Conservation (phyloP, 1,284 basidiomycete genomes). For the Cryptococcus sp. region DNA sequence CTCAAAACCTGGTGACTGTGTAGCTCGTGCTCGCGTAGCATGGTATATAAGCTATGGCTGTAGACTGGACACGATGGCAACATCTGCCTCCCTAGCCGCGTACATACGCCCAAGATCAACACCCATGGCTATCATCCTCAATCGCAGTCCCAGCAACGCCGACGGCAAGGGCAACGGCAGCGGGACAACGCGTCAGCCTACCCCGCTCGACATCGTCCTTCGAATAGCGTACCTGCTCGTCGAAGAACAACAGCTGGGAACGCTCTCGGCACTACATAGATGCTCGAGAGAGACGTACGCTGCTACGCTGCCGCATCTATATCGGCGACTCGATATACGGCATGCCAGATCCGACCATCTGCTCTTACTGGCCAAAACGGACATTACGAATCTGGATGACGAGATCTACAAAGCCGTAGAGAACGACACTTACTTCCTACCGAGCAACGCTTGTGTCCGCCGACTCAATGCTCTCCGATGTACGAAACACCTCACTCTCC, state of each 20-base stretch:
- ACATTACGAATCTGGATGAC: conserved; percentile 1
- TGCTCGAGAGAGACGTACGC: conserved; percentile 22
- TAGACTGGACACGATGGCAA: too few species aligned
- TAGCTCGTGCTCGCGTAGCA: too few species aligned
- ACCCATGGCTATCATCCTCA: too few species aligned
- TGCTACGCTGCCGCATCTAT: conserved; percentile 26
- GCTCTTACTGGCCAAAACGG: conserved; percentile 6
- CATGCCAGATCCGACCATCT: conserved; percentile 8
- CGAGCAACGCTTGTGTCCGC: conserved; percentile 2
- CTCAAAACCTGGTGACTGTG: too few species aligned
- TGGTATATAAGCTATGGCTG: too few species aligned
- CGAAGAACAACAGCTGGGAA: not conserved
- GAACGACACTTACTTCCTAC: conserved; percentile 4
- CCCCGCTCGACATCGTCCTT: conserved; percentile 28
- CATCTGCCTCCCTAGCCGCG: too few species aligned
- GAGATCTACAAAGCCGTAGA: conserved; percentile 4
- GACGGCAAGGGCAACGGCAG: too few species aligned
- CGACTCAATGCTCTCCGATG: conserved; percentile 13
- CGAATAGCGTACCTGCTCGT: conserved; percentile 25
- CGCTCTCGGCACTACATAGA: conserved; percentile 19
- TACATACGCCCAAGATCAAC: too few species aligned
- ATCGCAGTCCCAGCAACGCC: too few species aligned
- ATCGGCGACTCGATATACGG: conserved; percentile 17
- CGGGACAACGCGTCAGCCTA: not conserved
- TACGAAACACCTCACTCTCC: conserved; percentile 16